A percentile compares a stretch with the other conserved stretches of the same genome.
Conservation (phyloP, 1,139 yeast genomes). For the Saccharomyces hybrid region DNA sequence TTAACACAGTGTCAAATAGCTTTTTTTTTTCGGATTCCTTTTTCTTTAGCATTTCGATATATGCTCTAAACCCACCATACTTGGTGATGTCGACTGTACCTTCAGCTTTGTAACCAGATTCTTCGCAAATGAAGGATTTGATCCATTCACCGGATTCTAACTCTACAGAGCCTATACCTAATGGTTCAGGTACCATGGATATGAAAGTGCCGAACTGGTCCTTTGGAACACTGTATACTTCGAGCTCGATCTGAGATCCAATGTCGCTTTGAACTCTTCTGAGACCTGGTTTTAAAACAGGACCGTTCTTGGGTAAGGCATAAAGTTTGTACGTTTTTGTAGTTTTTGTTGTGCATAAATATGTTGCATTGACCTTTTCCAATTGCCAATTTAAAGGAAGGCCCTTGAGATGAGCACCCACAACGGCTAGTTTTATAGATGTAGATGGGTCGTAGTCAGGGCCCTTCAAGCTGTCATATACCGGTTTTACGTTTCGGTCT, state of each 20-base stretch:
- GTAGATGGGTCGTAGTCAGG: conserved; percentile 37
- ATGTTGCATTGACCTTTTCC: conserved; percentile 74
- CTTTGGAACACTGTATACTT: conserved; percentile 73
- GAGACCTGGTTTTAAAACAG: conserved; percentile 82
- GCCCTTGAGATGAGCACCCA: conserved; percentile 89
- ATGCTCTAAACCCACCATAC: conserved; percentile 83
- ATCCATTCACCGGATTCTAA: conserved; percentile 73
- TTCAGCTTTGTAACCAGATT: conserved; percentile 60
- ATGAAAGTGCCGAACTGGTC: conserved; percentile 77
- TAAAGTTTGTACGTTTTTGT: conserved; percentile 67
- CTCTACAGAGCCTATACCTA: conserved; percentile 91
- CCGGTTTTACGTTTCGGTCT: conserved; percentile 15
- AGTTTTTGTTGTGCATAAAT: conserved; percentile 59
- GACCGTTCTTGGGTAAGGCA: conserved; percentile 69
- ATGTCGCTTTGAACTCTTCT: conserved; percentile 49
- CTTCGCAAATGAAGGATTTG: conserved; percentile 92
- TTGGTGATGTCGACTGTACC: conserved; percentile 78
- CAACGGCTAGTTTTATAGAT: conserved; percentile 72
- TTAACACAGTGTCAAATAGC: conserved; percentile 78
- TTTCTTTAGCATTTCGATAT: conserved; percentile 39
- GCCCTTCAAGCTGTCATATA: conserved; percentile 37
- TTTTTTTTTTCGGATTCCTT: conserved; percentile 28
- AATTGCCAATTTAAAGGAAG: conserved; percentile 93
- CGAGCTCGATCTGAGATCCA: conserved; percentile 63
- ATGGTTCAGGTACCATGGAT: conserved; percentile 83